Conservation (phyloP, 345 rosid genomes). For the Moringa oleifera region DNA sequence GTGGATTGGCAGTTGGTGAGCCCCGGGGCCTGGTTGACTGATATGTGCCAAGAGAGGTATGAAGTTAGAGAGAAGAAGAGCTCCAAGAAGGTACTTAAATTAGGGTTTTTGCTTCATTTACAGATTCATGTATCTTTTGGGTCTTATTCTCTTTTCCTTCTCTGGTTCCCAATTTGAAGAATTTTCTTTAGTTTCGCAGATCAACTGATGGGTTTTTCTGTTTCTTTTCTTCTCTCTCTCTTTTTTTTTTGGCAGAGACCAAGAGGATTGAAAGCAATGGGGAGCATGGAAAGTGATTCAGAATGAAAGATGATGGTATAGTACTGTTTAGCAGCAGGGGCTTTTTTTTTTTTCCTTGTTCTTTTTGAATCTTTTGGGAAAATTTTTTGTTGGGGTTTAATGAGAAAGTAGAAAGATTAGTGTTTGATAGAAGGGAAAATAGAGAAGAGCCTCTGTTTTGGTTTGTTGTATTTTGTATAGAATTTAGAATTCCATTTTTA, state of each 20-base stretch:
- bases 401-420: not conserved
- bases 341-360: constrained; percentile 8
- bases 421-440: not conserved
- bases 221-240: too few relatives aligned
- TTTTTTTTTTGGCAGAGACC: constrained; percentile 45
- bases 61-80: not conserved
- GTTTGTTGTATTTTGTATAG: constrained; percentile 29
- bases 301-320: constrained; percentile 35
- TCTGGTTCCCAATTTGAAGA: too few relatives aligned
- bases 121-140: too few relatives aligned
- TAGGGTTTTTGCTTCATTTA: not conserved
- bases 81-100: not conserved
- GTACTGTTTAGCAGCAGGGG: too few relatives aligned
- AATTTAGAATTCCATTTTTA: constrained; percentile 4
- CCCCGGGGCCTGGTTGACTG: not conserved
- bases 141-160: too few relatives aligned
- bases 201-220: too few relatives aligned
- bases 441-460: constrained; percentile 13
- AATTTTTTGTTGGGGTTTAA: constrained; percentile 16
- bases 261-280: constrained; percentile 74
- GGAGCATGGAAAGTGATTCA: constrained; percentile 66
- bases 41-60: not conserved
- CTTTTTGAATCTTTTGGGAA: constrained; percentile 1
- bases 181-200: too few relatives aligned
- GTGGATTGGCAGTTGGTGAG: not conserved